Evolutionary conservation across 352 stramenopile species (phyloP).

Genomic region (Phytophthora fragariaefolia): DNA sequence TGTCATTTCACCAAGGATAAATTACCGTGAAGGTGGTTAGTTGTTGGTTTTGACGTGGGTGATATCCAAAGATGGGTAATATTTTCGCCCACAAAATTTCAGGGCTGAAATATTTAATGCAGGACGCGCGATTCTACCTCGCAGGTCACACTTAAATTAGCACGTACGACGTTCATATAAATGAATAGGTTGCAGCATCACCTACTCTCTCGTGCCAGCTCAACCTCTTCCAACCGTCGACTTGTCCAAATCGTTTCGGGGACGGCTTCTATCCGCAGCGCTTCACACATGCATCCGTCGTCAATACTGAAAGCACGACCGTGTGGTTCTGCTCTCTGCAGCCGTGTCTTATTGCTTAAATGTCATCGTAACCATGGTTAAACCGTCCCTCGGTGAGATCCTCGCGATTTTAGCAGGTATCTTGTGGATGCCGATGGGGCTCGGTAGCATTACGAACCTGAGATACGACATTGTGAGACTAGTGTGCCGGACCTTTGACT

Average conservation of each 20-base stretch:
- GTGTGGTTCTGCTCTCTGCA: slow-evolving; percentile 24
- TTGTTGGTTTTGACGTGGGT: not conserved
- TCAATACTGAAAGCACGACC: slow-evolving; percentile 34
- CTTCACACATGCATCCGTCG: slow-evolving; percentile 26
- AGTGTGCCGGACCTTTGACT: slow-evolving; percentile 44
- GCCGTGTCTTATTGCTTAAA: slow-evolving; percentile 29
- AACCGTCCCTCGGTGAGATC: slow-evolving; percentile 14
- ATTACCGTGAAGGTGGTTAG: too few species aligned
- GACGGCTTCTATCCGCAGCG: slow-evolving; percentile 24
- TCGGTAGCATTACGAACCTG: slow-evolving; percentile 38
- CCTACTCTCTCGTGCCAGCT: slow-evolving; percentile 41
- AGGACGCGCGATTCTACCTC: not conserved
- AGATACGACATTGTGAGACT: slow-evolving; percentile 47
- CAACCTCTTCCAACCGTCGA: slow-evolving; percentile 38
- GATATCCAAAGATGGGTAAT: not conserved
- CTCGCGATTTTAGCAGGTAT: slow-evolving; percentile 26
- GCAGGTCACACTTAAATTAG: too few species aligned
- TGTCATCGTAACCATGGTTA: slow-evolving; percentile 27
- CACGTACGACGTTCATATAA: not conserved
- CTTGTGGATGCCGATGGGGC: slow-evolving; percentile 32
- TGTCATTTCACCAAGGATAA: not conserved
- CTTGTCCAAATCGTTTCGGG: slow-evolving; percentile 46
- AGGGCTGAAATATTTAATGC: too few species aligned
- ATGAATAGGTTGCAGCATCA: not conserved
- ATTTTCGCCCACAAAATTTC: too few species aligned